A percentile compares a stretch with the other conserved stretches of the same genome.
Conservation (phyloP, 1,284 basidiomycete species). For the Boletus nobilissimus region DNA sequence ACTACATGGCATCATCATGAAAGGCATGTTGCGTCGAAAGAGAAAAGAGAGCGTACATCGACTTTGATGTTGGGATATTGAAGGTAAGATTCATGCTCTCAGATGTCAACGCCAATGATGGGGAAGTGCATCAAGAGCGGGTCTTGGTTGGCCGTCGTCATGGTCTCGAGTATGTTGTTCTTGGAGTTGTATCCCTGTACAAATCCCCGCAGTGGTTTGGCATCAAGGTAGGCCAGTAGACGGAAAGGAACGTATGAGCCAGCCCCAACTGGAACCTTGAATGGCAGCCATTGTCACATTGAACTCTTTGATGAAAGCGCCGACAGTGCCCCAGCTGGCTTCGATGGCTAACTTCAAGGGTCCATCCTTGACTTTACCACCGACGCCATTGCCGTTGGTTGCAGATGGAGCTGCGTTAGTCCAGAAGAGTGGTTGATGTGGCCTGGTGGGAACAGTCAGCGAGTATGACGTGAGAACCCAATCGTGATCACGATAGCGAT, state of each 20-base stretch:
- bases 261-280: conserved; percentile 94
- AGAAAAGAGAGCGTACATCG: conserved; percentile 62
- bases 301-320: conserved; percentile 74
- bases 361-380: conserved; percentile 72
- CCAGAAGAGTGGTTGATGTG: conserved; percentile 97
- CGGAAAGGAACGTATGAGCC: conserved; percentile 71
- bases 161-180: conserved; percentile 75
- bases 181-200: conserved; percentile 66
- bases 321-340: conserved; percentile 74
- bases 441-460: conserved; percentile 52
- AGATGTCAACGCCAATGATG: conserved; percentile 90
- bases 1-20: too few species aligned
- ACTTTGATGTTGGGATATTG: conserved; percentile 82
- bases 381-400: conserved; percentile 58
- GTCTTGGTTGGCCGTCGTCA: conserved; percentile 90
- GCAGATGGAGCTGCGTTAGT: conserved; percentile 80
- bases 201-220: not conserved
- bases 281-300: conserved; percentile 83
- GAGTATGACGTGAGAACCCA: conserved; percentile 19
- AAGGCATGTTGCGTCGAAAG: too few species aligned
- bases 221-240: not conserved
- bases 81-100: conserved; percentile 86
- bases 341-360: conserved; percentile 77
- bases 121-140: conserved; percentile 81
- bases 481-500: conserved; percentile 37